Evolutionary conservation across 2,329 filamentous ascomycete genomes (phyloP).

Genomic region (Hortaea werneckii): DNA sequence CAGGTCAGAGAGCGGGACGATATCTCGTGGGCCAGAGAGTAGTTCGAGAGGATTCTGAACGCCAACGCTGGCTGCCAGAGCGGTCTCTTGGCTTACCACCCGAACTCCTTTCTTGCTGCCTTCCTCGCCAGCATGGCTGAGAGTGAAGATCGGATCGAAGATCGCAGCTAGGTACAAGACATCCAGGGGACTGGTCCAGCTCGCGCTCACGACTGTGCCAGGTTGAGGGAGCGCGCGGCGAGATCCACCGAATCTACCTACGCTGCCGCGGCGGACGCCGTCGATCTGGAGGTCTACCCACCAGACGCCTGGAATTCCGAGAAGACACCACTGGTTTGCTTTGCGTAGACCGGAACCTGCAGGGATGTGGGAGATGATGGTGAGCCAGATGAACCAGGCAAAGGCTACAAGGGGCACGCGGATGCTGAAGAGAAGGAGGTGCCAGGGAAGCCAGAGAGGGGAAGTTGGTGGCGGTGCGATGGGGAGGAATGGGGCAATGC

Average conservation of each 20-base stretch:
- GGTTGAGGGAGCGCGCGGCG: conserved; percentile 64
- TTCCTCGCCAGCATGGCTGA: conserved; percentile 56
- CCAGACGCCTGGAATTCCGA: conserved; percentile 87
- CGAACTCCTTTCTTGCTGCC: conserved; percentile 57
- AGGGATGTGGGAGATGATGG: conserved; percentile 59
- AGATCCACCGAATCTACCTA: conserved; percentile 50
- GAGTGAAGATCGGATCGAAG: conserved; percentile 90
- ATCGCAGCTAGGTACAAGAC: conserved; percentile 88
- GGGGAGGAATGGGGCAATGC: conserved; percentile 91
- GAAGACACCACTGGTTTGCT: conserved; percentile 73
- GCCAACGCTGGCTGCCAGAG: conserved; percentile 51
- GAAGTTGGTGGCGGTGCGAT: conserved; percentile 56
- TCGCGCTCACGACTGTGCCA: conserved; percentile 75
- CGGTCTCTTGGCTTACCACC: conserved; percentile 64
- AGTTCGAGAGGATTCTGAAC: conserved; percentile 10
- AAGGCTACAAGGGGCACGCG: conserved; percentile 75
- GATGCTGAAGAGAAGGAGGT: conserved; percentile 60
- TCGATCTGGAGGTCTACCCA: conserved; percentile 99
- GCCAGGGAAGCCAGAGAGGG: conserved; percentile 45
- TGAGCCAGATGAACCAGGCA: conserved; percentile 23
- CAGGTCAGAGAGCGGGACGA: conserved; percentile 38
- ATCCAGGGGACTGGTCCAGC: conserved; percentile 87
- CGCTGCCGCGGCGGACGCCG: conserved; percentile 78
- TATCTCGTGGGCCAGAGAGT: conserved; percentile 9
- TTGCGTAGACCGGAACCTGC: conserved; percentile 63